Base-by-base conservation (phyloP, 352 stramenopile species). In the Globisporangium iwayamae region DNA sequence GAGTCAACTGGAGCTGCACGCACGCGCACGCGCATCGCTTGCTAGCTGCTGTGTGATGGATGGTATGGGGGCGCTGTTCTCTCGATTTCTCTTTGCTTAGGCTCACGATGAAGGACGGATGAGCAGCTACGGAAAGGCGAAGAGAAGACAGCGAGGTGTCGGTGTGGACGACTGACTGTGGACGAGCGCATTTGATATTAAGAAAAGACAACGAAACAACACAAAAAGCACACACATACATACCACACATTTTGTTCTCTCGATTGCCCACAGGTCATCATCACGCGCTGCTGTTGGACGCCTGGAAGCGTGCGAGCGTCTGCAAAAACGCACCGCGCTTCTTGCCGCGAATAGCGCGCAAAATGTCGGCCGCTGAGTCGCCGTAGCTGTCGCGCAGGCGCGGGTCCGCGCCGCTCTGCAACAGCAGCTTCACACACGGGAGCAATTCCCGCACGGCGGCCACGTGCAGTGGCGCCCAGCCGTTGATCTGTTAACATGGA, bases 391-490 rank as follows among this genome's bases (percentile, higher is more conserved):
- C 85, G 18, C 58, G 55, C n/a, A 85, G 67, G 0, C 57, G 63
- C 55, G 60, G 20, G 48, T 78, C 55, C 1, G 81, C 79, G 7
- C 79, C 85, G 0, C 71, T 68, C 4, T 59, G 55, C 3, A 93
- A 47, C 13, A 93, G 78, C 30, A 82, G 52, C 18, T 79, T 72
- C n/a, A 77, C 66, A 45, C 82, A 87, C 7, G 67, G 48, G 8
- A 84, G 56, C 34, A 73, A 47, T 16, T 80, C 68, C 2, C 82
- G 83, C n/a, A 86, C 74, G 0, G 82, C 71, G 0, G 85, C 85
- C 8, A 93, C 67, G 57, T 93, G 84, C 5, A 93, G 74, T 51
- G 84, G 71, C 28, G 79, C 75, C 85, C 85, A 93, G 9, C 79
- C 76, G 51, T 83, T 90, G 30, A 90, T 72, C 69, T 86, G 28